These are phyloP conservation scores for Talaromyces nanjingensis DNA, from an alignment of 495 filamentous ascomycete genomes.

Conservation along the genomic window DNA sequence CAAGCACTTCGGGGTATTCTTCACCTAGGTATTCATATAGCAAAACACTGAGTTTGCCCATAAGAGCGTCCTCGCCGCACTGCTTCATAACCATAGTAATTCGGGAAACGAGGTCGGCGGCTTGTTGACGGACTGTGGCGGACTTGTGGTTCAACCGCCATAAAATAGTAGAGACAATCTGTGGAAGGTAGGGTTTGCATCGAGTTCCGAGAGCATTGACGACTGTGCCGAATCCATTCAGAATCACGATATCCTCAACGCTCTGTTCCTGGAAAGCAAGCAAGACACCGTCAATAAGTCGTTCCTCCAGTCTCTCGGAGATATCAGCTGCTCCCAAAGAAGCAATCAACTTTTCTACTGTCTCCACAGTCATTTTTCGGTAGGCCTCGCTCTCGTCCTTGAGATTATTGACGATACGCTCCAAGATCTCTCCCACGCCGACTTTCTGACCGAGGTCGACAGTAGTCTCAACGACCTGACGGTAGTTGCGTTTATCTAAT, in stretches of 20 bases:
- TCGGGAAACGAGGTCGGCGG: constrained; percentile 91
- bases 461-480: constrained; percentile 95
- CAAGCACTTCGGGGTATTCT: constrained; percentile 97
- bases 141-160: constrained; percentile 98
- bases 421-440: constrained; percentile 88
- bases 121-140: constrained; percentile 91
- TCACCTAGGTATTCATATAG: constrained; percentile 98
- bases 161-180: constrained; percentile 94
- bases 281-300: constrained; percentile 92
- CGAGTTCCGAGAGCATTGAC: constrained; percentile 91
- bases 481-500: constrained; percentile 91
- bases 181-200: constrained; percentile 93
- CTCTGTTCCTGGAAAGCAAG: constrained; percentile 98
- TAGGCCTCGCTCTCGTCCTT: constrained; percentile 99
- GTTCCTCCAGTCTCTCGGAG: constrained; percentile 83
- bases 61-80: constrained; percentile 88
- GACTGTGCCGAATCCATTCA: constrained; percentile 98
- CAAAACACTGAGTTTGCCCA: constrained; percentile 94
- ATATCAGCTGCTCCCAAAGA: constrained; percentile 91
- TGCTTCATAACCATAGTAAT: constrained; percentile 99
- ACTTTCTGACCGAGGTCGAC: constrained; percentile 97
- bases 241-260: constrained; percentile 89
- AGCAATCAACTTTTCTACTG: constrained; percentile 90
- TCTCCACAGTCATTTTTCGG: constrained; percentile 98
- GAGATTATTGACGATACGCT: constrained; percentile 86